phyloP scores from a whole-genome alignment of 2,329 filamentous ascomycete species.

The Curvularia hawaiiensis region DNA sequence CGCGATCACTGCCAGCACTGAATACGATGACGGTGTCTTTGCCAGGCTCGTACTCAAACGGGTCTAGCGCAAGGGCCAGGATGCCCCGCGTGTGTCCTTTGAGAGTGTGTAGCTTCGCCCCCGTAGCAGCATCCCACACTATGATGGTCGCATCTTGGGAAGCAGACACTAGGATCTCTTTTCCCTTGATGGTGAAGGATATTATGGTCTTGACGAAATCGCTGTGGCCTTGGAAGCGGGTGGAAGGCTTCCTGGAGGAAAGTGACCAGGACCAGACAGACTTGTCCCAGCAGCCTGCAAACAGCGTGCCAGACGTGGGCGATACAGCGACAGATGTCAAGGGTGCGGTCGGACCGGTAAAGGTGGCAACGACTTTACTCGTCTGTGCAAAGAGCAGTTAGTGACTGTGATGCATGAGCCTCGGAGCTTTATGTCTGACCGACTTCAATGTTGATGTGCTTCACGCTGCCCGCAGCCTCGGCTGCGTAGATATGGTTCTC shows the following conservation, averaged over 20 bases:
- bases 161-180: constrained; percentile 58
- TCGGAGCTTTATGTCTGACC: constrained; percentile 51
- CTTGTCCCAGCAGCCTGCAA: constrained; percentile 95
- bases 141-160: constrained; percentile 59
- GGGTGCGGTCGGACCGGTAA: constrained; percentile 77
- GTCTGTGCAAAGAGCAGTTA: constrained; percentile 28
- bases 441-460: constrained; percentile 77
- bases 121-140: constrained; percentile 77
- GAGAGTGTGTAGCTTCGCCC: constrained; percentile 72
- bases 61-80: constrained; percentile 79
- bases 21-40: constrained; percentile 62
- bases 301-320: constrained; percentile 60
- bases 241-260: constrained; percentile 49
- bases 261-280: constrained; percentile 81
- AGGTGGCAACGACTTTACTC: constrained; percentile 54
- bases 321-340: constrained; percentile 54
- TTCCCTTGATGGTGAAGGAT: constrained; percentile 64
- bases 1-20: constrained; percentile 68
- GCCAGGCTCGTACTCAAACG: constrained; percentile 44
- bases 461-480: constrained; percentile 82
- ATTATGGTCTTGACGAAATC: constrained; percentile 91
- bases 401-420: constrained; percentile 4
- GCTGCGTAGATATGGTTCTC: constrained; percentile 73
- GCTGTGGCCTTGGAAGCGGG: constrained; percentile 73
- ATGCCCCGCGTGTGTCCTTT: constrained; percentile 81